Conservation (phyloP, 1,139 yeast species). For the Candida sp. region DNA sequence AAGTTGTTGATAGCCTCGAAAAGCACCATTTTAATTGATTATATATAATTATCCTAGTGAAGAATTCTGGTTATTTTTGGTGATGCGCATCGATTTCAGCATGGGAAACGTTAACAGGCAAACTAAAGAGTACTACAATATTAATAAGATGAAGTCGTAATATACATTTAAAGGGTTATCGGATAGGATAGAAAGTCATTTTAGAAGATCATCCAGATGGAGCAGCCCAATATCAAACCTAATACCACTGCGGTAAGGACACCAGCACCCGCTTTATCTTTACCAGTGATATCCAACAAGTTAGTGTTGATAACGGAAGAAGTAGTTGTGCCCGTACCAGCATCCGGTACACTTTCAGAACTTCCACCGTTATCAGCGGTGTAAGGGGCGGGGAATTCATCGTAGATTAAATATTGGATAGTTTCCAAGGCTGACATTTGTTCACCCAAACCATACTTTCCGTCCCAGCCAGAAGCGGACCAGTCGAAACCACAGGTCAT, state of each 20-base stretch:
- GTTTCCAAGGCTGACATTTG: slow-evolving; percentile 75
- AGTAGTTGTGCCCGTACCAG: slow-evolving; percentile 33
- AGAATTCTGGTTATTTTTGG: too few relatives aligned
- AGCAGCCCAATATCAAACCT: slow-evolving; percentile 33
- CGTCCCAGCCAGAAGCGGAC: slow-evolving; percentile 59
- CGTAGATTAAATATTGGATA: slow-evolving; percentile 36
- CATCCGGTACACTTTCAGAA: slow-evolving; percentile 41
- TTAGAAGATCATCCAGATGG: slow-evolving; percentile 45
- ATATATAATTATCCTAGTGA: too few relatives aligned
- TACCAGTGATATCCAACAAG: slow-evolving; percentile 25
- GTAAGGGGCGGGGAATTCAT: slow-evolving; percentile 26
- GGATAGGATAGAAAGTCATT: neutral
- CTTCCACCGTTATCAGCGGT: slow-evolving; percentile 46
- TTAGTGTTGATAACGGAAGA: slow-evolving; percentile 23
- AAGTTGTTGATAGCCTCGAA: slow-evolving; percentile 38
- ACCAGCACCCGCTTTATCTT: slow-evolving; percentile 50
- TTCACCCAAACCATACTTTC: slow-evolving; percentile 70
- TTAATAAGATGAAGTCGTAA: too few relatives aligned
- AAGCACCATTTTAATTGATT: slow-evolving; percentile 31
- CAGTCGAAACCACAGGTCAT: slow-evolving; percentile 75
- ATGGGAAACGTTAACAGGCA: too few relatives aligned
- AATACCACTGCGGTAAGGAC: slow-evolving; percentile 42
- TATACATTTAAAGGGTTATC: too few relatives aligned
- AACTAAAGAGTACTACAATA: too few relatives aligned
- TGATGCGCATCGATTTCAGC: too few relatives aligned